These are phyloP conservation scores for Avena sativa DNA, from an alignment of 176 grass and related monocot genomes.

Conservation along the genomic window DNA sequence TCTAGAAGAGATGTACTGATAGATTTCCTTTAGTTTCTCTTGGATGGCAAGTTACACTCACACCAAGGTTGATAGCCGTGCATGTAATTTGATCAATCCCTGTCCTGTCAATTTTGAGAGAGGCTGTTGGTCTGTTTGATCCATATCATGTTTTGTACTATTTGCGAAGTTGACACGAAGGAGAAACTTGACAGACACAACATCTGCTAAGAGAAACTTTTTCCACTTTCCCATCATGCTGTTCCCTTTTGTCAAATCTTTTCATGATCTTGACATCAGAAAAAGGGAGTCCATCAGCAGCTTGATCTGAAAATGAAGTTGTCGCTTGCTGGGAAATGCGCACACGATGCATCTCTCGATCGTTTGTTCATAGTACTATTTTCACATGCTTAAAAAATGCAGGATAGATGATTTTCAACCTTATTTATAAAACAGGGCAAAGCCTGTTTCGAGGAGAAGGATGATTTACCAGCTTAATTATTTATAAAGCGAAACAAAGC, in stretches of 20 bases:
- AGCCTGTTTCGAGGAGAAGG: no score
- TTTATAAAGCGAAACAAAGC: no score
- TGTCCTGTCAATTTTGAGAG: neutral
- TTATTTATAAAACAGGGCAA: neutral
- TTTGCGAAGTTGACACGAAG: constrained; percentile 37
- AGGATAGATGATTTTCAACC: neutral
- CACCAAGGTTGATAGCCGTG: neutral
- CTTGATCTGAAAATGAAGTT: no score
- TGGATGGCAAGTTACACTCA: neutral
- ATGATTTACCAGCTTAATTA: constrained; percentile 13
- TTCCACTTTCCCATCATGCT: constrained; percentile 7
- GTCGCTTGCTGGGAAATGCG: neutral
- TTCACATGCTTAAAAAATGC: neutral
- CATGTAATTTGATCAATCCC: neutral
- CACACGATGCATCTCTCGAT: neutral
- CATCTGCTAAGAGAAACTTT: neutral
- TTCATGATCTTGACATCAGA: constrained; percentile 29
- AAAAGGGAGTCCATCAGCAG: neutral
- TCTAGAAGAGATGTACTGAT: neutral
- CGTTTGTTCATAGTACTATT: neutral
- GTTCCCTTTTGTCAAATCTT: constrained; percentile 34
- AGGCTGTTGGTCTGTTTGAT: constrained; percentile 21
- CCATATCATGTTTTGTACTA: neutral
- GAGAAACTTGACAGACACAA: constrained; percentile 9
- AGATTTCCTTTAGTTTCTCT: no score